Conservation (phyloP, 1,139 yeast genomes). For the Pneumocystis murina region DNA sequence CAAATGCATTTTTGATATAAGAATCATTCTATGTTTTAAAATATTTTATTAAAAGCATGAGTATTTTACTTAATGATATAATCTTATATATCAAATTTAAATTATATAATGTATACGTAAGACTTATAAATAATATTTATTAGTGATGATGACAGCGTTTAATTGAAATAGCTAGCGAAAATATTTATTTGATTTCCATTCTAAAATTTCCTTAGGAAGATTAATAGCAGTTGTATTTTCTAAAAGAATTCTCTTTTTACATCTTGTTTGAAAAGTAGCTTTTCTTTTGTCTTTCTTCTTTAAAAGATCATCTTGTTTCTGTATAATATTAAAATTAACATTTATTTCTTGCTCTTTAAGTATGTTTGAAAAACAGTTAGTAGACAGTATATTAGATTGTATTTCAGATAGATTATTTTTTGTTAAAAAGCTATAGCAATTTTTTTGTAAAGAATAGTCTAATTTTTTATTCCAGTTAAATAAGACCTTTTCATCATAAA, state of each 20-base stretch:
- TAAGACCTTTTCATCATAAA: slow-evolving; percentile 14
- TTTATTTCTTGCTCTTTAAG: neutral
- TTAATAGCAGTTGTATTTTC: neutral
- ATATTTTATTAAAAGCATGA: neutral
- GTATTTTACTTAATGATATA: neutral
- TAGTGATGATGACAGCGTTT: neutral
- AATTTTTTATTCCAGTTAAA: neutral
- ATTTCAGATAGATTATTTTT: neutral
- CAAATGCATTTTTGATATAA: neutral
- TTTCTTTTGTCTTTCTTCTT: neutral
- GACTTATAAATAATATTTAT: neutral
- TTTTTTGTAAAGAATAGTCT: neutral
- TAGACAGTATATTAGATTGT: neutral
- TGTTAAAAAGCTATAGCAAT: neutral
- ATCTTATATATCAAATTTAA: neutral
- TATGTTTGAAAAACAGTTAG: neutral
- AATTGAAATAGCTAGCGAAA: neutral
- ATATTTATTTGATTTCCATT: neutral
- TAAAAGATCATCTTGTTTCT: neutral
- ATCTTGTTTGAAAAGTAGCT: neutral
- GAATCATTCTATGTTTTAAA: too few species aligned
- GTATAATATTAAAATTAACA: neutral
- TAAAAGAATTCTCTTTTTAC: neutral
- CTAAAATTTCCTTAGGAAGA: neutral
- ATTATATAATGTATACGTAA: neutral